phyloP scores from a whole-genome alignment of 495 filamentous ascomycete genomes.

The Parachaetomium inaequale region DNA sequence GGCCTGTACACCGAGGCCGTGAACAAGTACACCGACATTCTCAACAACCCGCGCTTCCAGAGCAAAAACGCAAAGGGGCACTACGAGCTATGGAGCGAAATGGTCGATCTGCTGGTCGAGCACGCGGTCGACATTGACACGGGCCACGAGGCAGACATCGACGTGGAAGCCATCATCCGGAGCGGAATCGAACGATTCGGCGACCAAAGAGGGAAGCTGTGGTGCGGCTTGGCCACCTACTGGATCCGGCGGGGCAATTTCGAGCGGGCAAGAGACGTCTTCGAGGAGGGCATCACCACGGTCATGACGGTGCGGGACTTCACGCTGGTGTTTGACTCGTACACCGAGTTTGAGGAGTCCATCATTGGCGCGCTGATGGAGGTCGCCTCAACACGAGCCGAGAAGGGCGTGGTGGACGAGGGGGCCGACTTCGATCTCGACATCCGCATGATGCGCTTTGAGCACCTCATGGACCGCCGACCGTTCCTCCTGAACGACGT shows the following conservation, averaged over 20 bases:
- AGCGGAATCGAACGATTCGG: conserved; percentile 91
- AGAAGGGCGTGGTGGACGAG: conserved; percentile 76
- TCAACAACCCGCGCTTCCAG: conserved; percentile 87
- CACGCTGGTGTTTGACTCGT: conserved; percentile 92
- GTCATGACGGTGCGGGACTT: conserved; percentile 99
- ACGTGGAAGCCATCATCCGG: conserved; percentile 89
- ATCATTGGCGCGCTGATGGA: conserved; percentile 92
- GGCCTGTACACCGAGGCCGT: conserved; percentile 88
- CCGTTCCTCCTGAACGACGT: conserved; percentile 98
- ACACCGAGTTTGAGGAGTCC: conserved; percentile 95
- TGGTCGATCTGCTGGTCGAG: conserved; percentile 93
- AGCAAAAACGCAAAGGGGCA: conserved; percentile 92
- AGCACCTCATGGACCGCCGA: conserved; percentile 94
- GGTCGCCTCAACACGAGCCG: conserved; percentile 72
- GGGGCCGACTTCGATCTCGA: conserved; percentile 94
- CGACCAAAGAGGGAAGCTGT: conserved; percentile 94
- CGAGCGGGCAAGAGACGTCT: conserved; percentile 83
- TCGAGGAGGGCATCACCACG: conserved; percentile 95
- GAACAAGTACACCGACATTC: conserved; percentile 85
- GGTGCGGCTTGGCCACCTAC: conserved; percentile 93
- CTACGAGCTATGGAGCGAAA: conserved; percentile 96
- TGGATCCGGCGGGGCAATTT: conserved; percentile 93
- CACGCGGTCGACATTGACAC: conserved; percentile 84
- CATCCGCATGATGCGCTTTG: conserved; percentile 95
- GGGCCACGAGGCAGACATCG: conserved; percentile 71